Evolutionary conservation across 2,329 filamentous ascomycete genomes (phyloP).

Genomic region (Chaetomium sp.): DNA sequence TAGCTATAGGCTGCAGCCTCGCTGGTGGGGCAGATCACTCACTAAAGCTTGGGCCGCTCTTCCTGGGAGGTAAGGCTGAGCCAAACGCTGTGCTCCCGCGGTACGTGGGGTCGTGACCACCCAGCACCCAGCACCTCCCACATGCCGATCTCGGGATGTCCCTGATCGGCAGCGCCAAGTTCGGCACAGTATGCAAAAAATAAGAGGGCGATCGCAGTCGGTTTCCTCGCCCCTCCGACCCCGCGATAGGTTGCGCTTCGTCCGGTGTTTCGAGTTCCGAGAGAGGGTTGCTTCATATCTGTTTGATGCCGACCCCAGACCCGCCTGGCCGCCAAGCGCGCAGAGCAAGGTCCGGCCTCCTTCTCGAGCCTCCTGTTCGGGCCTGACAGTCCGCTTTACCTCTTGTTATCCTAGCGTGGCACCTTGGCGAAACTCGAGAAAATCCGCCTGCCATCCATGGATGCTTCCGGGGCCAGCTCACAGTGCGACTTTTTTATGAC

Average conservation of each 20-base stretch:
- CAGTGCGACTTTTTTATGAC: constrained; percentile 18
- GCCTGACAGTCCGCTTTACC: constrained; percentile 4
- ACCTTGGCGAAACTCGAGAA: constrained; percentile 2
- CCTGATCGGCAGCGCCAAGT: constrained; percentile 21
- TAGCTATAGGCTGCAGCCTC: constrained; percentile 21
- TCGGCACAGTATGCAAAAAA: neutral
- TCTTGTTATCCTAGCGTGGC: neutral
- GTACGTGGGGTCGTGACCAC: neutral
- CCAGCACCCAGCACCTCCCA: neutral
- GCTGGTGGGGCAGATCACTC: constrained; percentile 22
- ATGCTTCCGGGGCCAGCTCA: constrained; percentile 7
- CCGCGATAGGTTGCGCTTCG: neutral
- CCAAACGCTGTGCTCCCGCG: neutral
- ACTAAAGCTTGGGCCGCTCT: neutral
- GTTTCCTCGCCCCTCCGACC: neutral
- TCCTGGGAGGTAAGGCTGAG: neutral
- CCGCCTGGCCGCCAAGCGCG: constrained; percentile 5
- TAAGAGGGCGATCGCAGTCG: neutral
- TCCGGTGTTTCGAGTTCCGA: neutral
- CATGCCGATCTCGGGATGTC: constrained; percentile 15
- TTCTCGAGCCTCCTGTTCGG: neutral
- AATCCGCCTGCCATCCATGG: neutral
- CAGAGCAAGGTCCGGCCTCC: neutral
- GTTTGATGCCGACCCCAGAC: constrained; percentile 18
- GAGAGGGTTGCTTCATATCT: constrained; percentile 16